Conservation (phyloP, 495 filamentous ascomycete species). For the Clavariopsis aquatica region DNA sequence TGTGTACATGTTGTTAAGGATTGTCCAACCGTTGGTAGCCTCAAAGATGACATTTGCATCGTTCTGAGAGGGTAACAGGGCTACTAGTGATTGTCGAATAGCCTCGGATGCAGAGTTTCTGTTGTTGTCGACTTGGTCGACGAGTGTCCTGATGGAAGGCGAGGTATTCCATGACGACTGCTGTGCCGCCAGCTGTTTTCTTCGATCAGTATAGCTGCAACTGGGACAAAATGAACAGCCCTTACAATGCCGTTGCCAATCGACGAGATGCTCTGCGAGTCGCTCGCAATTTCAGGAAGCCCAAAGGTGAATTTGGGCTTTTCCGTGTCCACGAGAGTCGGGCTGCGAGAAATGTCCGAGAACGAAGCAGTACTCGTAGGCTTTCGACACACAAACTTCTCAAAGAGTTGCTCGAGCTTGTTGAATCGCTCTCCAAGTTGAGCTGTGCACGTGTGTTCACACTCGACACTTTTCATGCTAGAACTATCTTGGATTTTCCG, state of each 20-base stretch:
- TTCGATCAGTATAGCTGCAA: slow-evolving; percentile 1
- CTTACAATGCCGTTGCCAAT: slow-evolving; percentile 22
- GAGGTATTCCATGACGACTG: slow-evolving; percentile 16
- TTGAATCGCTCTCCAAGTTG: slow-evolving; percentile 20
- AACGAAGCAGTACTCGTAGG: background rate
- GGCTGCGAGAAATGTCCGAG: background rate
- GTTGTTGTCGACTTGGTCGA: slow-evolving; percentile 12
- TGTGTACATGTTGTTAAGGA: slow-evolving; percentile 21
- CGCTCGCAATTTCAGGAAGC: slow-evolving; percentile 24
- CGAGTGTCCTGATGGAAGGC: slow-evolving; percentile 28
- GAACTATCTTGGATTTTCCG: slow-evolving; percentile 11
- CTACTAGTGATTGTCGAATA: slow-evolving; percentile 20
- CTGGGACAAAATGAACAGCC: background rate
- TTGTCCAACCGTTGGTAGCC: slow-evolving; percentile 31
- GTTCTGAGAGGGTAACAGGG: slow-evolving; percentile 28
- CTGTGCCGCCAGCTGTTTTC: slow-evolving; percentile 13
- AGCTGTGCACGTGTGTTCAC: slow-evolving; percentile 8
- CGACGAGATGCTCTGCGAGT: slow-evolving; percentile 23
- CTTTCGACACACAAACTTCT: slow-evolving; percentile 34
- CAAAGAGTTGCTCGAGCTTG: slow-evolving; percentile 32
- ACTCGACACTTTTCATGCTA: slow-evolving; percentile 4
- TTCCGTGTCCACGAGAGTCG: background rate
- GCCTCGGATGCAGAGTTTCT: background rate
- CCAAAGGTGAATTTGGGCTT: background rate
- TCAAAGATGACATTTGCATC: slow-evolving; percentile 31